Percentiles rank a stretch among this genome's conserved stretches.
Evolutionary conservation across 2,329 filamentous ascomycete genomes (phyloP).

Genomic region (Cladosporium oxysporum): DNA sequence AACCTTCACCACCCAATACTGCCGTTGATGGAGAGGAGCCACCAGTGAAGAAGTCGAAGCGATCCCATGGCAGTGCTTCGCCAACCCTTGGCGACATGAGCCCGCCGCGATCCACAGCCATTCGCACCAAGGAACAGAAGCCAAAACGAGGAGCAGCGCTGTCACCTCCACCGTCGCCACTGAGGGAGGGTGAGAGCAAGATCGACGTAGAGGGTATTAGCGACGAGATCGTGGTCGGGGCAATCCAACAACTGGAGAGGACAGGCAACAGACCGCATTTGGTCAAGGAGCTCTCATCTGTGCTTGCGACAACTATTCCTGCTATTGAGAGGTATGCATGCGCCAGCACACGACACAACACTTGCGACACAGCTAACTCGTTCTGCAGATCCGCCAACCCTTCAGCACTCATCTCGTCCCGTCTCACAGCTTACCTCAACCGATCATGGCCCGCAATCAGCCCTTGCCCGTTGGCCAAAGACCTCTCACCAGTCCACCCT

Average conservation of each 20-base stretch:
- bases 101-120: conserved; percentile 46
- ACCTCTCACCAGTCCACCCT: conserved; percentile 87
- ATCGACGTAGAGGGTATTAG: conserved; percentile 83
- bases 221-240: conserved; percentile 91
- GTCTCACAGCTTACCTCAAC: conserved; percentile 86
- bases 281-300: conserved; percentile 85
- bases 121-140: conserved; percentile 51
- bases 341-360: conserved; percentile 23
- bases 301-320: conserved; percentile 73
- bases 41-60: conserved; percentile 67
- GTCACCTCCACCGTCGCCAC: conserved; percentile 79
- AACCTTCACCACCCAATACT: conserved; percentile 62
- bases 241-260: conserved; percentile 83
- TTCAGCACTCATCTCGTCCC: conserved; percentile 90
- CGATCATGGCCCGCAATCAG: conserved; percentile 74
- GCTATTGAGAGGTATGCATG: conserved; percentile 85
- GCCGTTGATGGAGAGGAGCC: conserved; percentile 61
- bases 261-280: conserved; percentile 91
- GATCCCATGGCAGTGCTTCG: conserved; percentile 62
- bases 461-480: conserved; percentile 88
- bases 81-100: conserved; percentile 41
- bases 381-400: conserved; percentile 82
- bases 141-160: conserved; percentile 60
- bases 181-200: conserved; percentile 53
- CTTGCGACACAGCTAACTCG: conserved; percentile 33